Conservation (phyloP, 2,329 filamentous ascomycete genomes). For the Blastomyces gilchristii region DNA sequence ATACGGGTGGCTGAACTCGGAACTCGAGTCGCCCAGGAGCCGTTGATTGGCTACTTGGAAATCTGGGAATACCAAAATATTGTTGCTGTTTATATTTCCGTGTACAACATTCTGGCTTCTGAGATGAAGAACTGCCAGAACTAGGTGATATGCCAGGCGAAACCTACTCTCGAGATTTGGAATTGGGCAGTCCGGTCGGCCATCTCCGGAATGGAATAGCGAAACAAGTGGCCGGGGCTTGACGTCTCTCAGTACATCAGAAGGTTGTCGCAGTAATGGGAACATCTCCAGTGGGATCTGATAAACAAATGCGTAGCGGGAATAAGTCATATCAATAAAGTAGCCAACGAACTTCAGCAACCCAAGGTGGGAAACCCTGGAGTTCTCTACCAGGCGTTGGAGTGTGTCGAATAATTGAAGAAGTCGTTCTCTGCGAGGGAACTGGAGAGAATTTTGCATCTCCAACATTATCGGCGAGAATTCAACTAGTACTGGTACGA, state of each 20-base stretch:
- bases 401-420: slow-evolving; percentile 31
- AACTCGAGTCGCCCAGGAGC: slow-evolving; percentile 10
- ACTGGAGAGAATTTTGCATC: slow-evolving; percentile 22
- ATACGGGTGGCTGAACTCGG: slow-evolving; percentile 45
- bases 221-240: slow-evolving; percentile 35
- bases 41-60: slow-evolving; percentile 26
- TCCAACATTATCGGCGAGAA: slow-evolving; percentile 34
- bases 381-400: slow-evolving; percentile 33
- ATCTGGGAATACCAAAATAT: slow-evolving; percentile 48
- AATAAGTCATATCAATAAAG: slow-evolving; percentile 46
- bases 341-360: slow-evolving; percentile 41
- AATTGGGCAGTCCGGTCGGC: slow-evolving; percentile 32
- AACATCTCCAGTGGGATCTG: slow-evolving; percentile 45
- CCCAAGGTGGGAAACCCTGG: slow-evolving; percentile 33
- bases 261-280: slow-evolving; percentile 33
- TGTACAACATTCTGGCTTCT: slow-evolving; percentile 49
- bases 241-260: slow-evolving; percentile 27
- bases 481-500: slow-evolving; percentile 34
- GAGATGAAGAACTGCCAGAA: slow-evolving; percentile 47
- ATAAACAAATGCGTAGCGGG: slow-evolving; percentile 52
- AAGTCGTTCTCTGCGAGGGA: slow-evolving; percentile 24
- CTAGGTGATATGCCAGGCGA: slow-evolving; percentile 49
- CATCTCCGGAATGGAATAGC: slow-evolving; percentile 33
- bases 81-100: slow-evolving; percentile 56
- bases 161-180: slow-evolving; percentile 55